These are phyloP conservation scores for Gamsiella multidivaricata DNA, from an alignment of 192 early-diverging fungal genomes.

Conservation along the genomic window DNA sequence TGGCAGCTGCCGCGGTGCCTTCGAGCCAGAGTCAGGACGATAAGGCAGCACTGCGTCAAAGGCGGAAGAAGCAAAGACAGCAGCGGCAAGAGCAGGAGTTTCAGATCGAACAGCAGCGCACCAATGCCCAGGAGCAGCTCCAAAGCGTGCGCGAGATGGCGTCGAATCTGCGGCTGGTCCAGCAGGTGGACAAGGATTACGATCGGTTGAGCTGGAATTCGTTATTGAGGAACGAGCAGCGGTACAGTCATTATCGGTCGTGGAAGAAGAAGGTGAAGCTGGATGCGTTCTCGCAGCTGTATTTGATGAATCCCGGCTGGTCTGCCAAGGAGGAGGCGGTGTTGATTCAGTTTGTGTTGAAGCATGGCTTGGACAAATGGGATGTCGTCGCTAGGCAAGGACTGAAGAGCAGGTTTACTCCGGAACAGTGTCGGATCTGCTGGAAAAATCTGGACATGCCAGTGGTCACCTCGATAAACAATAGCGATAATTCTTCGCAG, in stretches of 20 bases:
- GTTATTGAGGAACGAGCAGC: conserved; percentile 11
- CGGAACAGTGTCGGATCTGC: conserved; percentile 19
- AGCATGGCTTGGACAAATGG: conserved; percentile 27
- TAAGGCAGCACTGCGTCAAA: not conserved
- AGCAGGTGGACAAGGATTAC: conserved; percentile 13
- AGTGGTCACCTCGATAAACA: not conserved
- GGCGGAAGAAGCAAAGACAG: not conserved
- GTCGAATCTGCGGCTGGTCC: not conserved
- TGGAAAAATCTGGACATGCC: conserved; percentile 49
- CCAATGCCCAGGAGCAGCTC: conserved; percentile 3
- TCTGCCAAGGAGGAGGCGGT: conserved; percentile 35
- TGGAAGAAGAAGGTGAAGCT: conserved; percentile 12
- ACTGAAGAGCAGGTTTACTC: conserved; percentile 4
- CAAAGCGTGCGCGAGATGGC: not conserved
- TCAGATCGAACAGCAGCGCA: not conserved
- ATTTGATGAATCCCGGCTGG: conserved; percentile 41
- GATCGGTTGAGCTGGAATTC: conserved; percentile 28
- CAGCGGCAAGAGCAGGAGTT: not conserved
- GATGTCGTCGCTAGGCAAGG: not conserved
- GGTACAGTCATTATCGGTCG: conserved; percentile 9
- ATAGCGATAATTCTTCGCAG: not conserved
- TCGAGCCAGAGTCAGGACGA: not conserved
- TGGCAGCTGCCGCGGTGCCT: too few relatives aligned
- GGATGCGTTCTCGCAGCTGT: conserved; percentile 16
- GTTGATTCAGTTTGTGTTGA: conserved; percentile 33